Conservation (phyloP, 768 basidiomycete genomes). For the Pilatotrama ljubarskyi region DNA sequence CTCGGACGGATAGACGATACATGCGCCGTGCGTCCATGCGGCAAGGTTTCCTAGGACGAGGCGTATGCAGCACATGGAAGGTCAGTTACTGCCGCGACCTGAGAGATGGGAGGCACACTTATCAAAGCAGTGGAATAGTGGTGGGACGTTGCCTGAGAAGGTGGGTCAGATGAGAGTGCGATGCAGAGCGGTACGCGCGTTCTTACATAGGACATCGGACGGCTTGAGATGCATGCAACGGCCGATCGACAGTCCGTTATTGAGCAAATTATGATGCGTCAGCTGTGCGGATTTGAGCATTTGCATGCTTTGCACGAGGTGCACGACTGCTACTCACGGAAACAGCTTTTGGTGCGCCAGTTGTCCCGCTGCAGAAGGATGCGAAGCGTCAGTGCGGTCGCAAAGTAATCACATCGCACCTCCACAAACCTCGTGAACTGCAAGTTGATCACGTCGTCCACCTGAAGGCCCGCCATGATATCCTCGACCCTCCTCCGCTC, state of each 20-base stretch:
- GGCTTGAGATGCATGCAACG: constrained; percentile 68
- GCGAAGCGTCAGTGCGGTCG: background rate
- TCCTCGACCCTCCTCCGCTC: constrained; percentile 47
- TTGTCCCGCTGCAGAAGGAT: constrained; percentile 67
- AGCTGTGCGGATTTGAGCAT: constrained; percentile 43
- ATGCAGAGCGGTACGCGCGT: constrained; percentile 23
- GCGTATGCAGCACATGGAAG: constrained; percentile 41
- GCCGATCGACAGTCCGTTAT: constrained; percentile 72
- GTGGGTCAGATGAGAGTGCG: constrained; percentile 1
- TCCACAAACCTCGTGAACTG: constrained; percentile 78
- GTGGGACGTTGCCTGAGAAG: constrained; percentile 72
- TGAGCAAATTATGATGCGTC: constrained; percentile 77
- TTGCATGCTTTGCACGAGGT: background rate
- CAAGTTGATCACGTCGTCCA: constrained; percentile 76
- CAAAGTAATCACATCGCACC: background rate
- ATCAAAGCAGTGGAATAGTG: constrained; percentile 90
- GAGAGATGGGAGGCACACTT: constrained; percentile 40
- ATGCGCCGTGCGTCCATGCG: constrained; percentile 71
- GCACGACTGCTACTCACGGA: constrained; percentile 48
- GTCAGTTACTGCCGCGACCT: background rate
- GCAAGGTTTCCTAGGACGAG: constrained; percentile 82
- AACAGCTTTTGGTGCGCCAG: constrained; percentile 80
- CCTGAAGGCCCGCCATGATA: constrained; percentile 41
- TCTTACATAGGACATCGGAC: constrained; percentile 71
- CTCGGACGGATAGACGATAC: constrained; percentile 73